These are phyloP conservation scores for Buddleja alternifolia DNA, from an alignment of 257 asterid genomes.

Conservation along the genomic window DNA sequence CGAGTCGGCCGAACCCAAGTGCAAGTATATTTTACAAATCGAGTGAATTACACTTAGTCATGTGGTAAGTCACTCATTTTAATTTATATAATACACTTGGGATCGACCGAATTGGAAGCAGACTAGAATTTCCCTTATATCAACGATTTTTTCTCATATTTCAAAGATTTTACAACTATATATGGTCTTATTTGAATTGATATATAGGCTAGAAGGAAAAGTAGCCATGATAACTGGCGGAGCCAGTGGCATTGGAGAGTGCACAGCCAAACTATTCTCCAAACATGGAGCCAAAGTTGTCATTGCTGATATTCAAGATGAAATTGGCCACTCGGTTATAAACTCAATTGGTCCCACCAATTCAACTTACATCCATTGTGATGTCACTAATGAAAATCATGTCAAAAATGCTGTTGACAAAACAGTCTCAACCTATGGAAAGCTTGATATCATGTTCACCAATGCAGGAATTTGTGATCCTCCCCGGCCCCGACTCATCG, in stretches of 20 bases:
- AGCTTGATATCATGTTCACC: constrained; percentile 64
- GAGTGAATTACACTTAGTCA: too few relatives aligned
- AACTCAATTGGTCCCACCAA: constrained; percentile 38
- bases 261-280: constrained; percentile 49
- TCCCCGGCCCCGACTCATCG: constrained; percentile 34
- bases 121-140: too few relatives aligned
- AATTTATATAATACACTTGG: too few relatives aligned
- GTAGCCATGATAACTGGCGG: constrained; percentile 69
- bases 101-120: too few relatives aligned
- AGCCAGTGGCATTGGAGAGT: constrained; percentile 65
- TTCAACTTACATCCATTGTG: constrained; percentile 50
- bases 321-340: constrained; percentile 38
- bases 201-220: constrained; percentile 62
- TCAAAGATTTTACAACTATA: too few relatives aligned
- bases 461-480: constrained; percentile 51
- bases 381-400: constrained; percentile 55
- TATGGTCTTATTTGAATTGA: too few relatives aligned
- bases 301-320: constrained; percentile 58
- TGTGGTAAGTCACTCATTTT: too few relatives aligned
- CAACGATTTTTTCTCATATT: too few relatives aligned
- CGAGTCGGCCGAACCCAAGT: too few relatives aligned
- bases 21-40: too few relatives aligned
- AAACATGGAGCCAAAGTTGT: constrained; percentile 66
- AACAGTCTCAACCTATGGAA: constrained; percentile 44
- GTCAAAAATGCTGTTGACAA: constrained; percentile 43